phyloP scores from a whole-genome alignment of 306 rosid species.

The Begonia masoniana region DNA sequence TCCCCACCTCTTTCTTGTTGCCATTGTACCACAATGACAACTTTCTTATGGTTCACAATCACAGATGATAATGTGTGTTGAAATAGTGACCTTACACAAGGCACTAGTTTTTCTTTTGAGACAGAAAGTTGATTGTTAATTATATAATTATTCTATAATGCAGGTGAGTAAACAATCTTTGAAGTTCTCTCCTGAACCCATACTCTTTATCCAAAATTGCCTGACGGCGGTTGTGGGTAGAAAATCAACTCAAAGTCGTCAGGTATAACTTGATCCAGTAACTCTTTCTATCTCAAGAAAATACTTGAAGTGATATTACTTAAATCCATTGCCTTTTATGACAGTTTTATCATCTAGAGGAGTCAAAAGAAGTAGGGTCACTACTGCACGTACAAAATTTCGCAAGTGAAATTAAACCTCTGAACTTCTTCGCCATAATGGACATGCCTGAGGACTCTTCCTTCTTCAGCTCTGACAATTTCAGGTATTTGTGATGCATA shows the following conservation, averaged over 20 bases:
- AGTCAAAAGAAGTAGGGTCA: slow-evolving; percentile 40
- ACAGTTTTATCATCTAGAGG: slow-evolving; percentile 56
- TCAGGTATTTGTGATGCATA: slow-evolving; percentile 37
- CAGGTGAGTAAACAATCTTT: slow-evolving; percentile 60
- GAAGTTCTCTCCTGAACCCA: slow-evolving; percentile 84
- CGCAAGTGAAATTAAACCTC: slow-evolving; percentile 33
- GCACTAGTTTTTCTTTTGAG: too few relatives aligned
- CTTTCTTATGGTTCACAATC: too few relatives aligned
- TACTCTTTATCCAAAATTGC: slow-evolving; percentile 46
- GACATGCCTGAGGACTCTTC: slow-evolving; percentile 55
- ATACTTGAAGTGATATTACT: too few relatives aligned
- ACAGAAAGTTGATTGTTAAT: neutral
- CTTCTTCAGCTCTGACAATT: slow-evolving; percentile 36
- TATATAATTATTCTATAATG: slow-evolving; percentile 3
- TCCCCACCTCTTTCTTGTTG: too few relatives aligned
- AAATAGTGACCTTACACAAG: too few relatives aligned
- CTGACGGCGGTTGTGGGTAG: slow-evolving; percentile 42
- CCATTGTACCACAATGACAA: too few relatives aligned
- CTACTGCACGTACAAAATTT: slow-evolving; percentile 31
- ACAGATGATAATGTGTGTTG: too few relatives aligned
- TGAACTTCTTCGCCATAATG: slow-evolving; percentile 46
- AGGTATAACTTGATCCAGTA: slow-evolving; percentile 26
- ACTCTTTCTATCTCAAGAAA: too few relatives aligned
- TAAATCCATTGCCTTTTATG: slow-evolving; percentile 5
- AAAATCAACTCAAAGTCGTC: slow-evolving; percentile 34